Evolutionary conservation across 768 basidiomycete species (phyloP), one percentile per base, ranked within the genome.

Genomic region (Leccinum uliginosum): DNA sequence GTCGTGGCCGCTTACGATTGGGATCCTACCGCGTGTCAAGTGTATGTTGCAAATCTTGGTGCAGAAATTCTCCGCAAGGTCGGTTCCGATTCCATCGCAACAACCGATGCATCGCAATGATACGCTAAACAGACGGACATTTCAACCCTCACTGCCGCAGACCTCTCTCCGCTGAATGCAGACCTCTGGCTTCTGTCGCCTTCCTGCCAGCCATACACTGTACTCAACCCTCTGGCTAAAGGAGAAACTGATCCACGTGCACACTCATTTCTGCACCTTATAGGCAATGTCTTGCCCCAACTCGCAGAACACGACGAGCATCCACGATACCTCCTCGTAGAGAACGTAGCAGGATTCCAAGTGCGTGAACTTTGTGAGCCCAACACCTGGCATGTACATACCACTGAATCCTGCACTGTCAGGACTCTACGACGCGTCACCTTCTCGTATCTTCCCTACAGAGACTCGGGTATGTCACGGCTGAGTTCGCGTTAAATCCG

Each of bases 301-400:
- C 68, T 92, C 51, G 80, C 74, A 9, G 56, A 60, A 4, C 65
- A 63, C 9, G 63, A 74, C 34, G 70, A 69, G 4, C 81, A 83
- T 54, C 91, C 91, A 5, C 72, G 70, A 3, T 80, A 78, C 56
- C 65, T 92, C 10, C 76, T 92, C 11, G 75, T 93, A 9, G 91
- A 92, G 66, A 92, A 92, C 62, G 91, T 93, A 4, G 87, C 84
- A 10, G 89, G 89, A 8, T 92, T 92, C 62, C 87, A 90, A 83
- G 90, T 89, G 67, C 64, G 69, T 70, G 49, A 40, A 30, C 24
- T 19, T 43, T 19, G n/a, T n/a, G 19, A 51, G 21, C 23, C 12
- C 48, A 14, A 23, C 7, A 6, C 14, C 8, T 12, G 11, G 56
- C 49, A 8, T 23, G 47, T 35, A 47, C 27, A 48, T 29, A 35